Percentiles rank a stretch among this genome's conserved stretches.
phyloP scores from a whole-genome alignment of 192 early-diverging fungal species.

The Linnemannia schmuckeri region DNA sequence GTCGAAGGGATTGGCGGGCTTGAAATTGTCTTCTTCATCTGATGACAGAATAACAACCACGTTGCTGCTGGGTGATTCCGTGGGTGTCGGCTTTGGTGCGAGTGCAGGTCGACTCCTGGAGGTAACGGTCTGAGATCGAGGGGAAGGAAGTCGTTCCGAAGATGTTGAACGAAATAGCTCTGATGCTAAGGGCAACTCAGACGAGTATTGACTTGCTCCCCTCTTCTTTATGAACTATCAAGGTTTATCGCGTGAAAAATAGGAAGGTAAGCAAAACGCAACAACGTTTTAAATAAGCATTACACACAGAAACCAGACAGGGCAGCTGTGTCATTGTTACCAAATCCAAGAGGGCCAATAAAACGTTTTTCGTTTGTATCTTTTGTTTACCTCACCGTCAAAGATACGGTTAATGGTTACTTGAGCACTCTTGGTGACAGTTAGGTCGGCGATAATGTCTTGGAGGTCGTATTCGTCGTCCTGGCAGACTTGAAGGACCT shows the following conservation, averaged over 20 bases:
- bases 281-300: background rate
- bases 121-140: background rate
- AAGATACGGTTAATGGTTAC: conserved; percentile 45
- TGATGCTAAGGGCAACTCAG: background rate
- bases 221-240: background rate
- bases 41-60: background rate
- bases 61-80: background rate
- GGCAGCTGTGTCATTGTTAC: background rate
- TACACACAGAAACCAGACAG: background rate
- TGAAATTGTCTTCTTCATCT: background rate
- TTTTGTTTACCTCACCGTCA: conserved; percentile 31
- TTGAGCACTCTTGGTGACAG: conserved; percentile 28
- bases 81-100: background rate
- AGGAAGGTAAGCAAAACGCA: background rate
- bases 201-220: background rate
- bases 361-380: background rate
- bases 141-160: background rate
- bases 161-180: background rate
- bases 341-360: background rate
- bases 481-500: conserved; percentile 39
- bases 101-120: background rate
- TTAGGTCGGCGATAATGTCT: conserved; percentile 42
- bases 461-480: conserved; percentile 10
- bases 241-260: background rate
- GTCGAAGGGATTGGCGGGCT: background rate